Conservation (phyloP, 495 filamentous ascomycete species). For the Neurospora discreta region DNA sequence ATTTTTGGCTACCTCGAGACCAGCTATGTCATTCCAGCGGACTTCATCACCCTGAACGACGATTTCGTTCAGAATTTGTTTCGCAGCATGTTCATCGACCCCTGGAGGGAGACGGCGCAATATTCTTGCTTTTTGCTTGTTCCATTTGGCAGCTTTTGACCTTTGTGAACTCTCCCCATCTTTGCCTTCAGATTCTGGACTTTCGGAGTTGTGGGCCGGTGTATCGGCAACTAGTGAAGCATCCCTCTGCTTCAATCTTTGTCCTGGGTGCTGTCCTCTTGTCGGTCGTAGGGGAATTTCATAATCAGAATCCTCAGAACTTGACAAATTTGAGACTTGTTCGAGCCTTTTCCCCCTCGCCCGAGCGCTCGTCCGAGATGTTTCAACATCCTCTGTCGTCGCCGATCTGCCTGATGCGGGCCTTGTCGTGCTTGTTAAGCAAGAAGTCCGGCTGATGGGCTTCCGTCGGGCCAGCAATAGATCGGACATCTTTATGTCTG, state of each 20-base stretch:
- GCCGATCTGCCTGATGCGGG: constrained; percentile 1
- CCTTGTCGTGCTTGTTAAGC: constrained; percentile 3
- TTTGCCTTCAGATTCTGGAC: constrained; percentile 14
- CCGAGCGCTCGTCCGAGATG: not conserved
- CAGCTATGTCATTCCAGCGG: constrained; percentile 89
- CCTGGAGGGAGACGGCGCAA: constrained; percentile 68
- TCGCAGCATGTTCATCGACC: constrained; percentile 70
- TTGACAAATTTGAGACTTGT: constrained; percentile 7
- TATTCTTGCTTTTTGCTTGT: constrained; percentile 38
- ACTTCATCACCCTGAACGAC: constrained; percentile 92
- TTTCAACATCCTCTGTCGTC: constrained; percentile 1
- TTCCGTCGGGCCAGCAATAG: constrained; percentile 7
- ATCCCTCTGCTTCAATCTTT: constrained; percentile 3
- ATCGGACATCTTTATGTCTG: constrained; percentile 8
- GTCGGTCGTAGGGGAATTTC: constrained; percentile 1
- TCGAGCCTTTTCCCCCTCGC: not conserved
- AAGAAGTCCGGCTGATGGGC: constrained; percentile 1
- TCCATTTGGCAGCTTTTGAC: constrained; percentile 36
- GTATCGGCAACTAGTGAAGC: constrained; percentile 9
- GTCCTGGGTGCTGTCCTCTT: not conserved
- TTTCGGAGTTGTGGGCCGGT: constrained; percentile 6
- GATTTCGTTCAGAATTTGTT: constrained; percentile 92
- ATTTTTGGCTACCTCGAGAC: constrained; percentile 79
- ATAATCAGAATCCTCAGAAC: constrained; percentile 8
- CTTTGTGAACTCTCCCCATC: constrained; percentile 4